Base-by-base conservation (phyloP, 371 early-diverging fungal genomes). In the Caulochytrium protostelioides region DNA sequence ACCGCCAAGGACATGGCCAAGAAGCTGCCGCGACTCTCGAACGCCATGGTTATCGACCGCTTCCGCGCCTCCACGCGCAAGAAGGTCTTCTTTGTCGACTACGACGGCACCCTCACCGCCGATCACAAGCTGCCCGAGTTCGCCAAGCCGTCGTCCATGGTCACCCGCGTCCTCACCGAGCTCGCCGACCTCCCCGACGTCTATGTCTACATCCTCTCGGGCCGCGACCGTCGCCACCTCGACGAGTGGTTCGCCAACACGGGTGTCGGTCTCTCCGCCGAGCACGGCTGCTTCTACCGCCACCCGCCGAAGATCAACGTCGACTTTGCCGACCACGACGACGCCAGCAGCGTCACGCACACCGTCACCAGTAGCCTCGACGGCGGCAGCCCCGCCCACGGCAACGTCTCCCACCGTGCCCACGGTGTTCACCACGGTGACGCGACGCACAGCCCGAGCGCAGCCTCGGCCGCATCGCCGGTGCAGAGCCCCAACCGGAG, bases 251-350 rank as follows among this genome's bases (percentile, higher is more conserved):
- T 94, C 48, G 70, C 63, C 17, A 70, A 68, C 10, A 67, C 78
- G 3, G 78, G 70, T 23, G 65, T 91, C 5, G 97, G 94, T 0
- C 59, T 95, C 14, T 73, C 75, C 3, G 85, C 89, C 4, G 94
- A 92, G 50, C 90, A 91, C 47, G 97, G 97, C 6, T 82, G 85
- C 44, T 91, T 87, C 56, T 76, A 73, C 57, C 67, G 74, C 32
- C 83, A 87, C 32, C 84, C 92, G 3, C 49, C 49, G 31, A 64
- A 66, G 35, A 55, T 59, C 32, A 50, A 52, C n/a, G 15, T 12
- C 10, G 38, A 40, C 17, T 30, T 14, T 37, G 17, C n/a, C 13
- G 10, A 10, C 27, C 13, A 26, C 10, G n/a, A 26, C 13, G 27
- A 10, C 27, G 10, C 22, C 32, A 10, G 12, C 32, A 31, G 16